Conservation (phyloP, 164 flowering plant species). For the Magnolia officinalis region DNA sequence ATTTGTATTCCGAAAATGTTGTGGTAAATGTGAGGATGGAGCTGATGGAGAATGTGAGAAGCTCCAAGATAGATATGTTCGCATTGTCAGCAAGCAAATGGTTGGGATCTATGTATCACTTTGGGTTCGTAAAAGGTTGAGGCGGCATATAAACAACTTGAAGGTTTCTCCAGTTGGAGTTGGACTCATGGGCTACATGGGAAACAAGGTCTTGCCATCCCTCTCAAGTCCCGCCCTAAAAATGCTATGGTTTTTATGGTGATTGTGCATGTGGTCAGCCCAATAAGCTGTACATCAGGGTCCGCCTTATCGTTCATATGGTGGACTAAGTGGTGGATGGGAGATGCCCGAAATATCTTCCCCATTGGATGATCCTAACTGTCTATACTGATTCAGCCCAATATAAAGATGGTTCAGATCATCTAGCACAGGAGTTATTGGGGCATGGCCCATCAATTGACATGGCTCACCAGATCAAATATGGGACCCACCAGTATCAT, state of each 20-base stretch:
- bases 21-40: slow-evolving; percentile 18
- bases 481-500: too few relatives aligned
- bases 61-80: slow-evolving; percentile 46
- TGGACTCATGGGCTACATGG: slow-evolving; percentile 99
- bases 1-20: slow-evolving; percentile 27
- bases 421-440: neutral
- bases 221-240: neutral
- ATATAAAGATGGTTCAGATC: neutral
- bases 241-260: neutral
- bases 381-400: neutral
- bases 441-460: too few relatives aligned
- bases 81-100: slow-evolving; percentile 97
- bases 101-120: slow-evolving; percentile 89
- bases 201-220: slow-evolving; percentile 69
- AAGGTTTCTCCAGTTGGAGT: slow-evolving; percentile 92
- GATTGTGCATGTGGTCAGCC: neutral
- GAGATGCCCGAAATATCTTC: neutral
- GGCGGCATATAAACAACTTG: slow-evolving; percentile 79
- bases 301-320: neutral
- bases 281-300: neutral
- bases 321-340: neutral
- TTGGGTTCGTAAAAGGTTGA: slow-evolving; percentile 78
- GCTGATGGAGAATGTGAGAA: slow-evolving; percentile 14
- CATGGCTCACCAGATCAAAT: too few relatives aligned
- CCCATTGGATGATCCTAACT: neutral